Base-by-base conservation (phyloP, 306 rosid species). In the Lathyrus tuberosus region DNA sequence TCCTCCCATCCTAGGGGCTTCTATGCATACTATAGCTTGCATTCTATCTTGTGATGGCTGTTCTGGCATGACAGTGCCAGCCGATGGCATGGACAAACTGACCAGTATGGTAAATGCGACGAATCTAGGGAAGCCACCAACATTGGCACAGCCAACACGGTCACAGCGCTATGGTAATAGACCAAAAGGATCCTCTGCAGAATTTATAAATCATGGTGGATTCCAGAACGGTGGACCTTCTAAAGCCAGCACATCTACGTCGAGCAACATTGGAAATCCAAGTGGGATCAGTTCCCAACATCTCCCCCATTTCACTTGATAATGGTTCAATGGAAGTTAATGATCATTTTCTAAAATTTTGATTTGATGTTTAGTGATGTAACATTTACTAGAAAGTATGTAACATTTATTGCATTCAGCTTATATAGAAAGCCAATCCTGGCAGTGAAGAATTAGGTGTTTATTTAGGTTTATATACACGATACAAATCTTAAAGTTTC, bases 1-100 rank as follows among this genome's bases (percentile, higher is more conserved):
- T 85, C 99, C 99, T 71, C 81, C 91, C 18, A 62, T 70, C 47
- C 84, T 94, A 17, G 83, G 38, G 20, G 84, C 82, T 40, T 86
- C 97, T 3, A 15, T 88, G 52, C 53, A 81, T 64, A 88, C 95
- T 53, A 43, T 94, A 47, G 71, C 89, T 43, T 33, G 85, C 65
- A 81, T 89, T 70, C 77, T 94, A 78, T 87, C 95, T 2, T 80
- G 33, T 28, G 99, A 88, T 40, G 96, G 92, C n/a, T 71, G 86
- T 18, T 68, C 78, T 3, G 91, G 91, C 62, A 33, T 85, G 69
- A 15, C 83, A 17, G 24, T 42, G 38, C 48, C 24, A 3, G 15
- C 10, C 33, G 81, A 70, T 56, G 14, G 83, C 11, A 76, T 74
- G 73, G 90, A 83, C 70, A 40, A 47, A 12, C 79, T 67, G 63